Conservation (phyloP, 371 early-diverging fungal species). For the Parasitella parasitica region DNA sequence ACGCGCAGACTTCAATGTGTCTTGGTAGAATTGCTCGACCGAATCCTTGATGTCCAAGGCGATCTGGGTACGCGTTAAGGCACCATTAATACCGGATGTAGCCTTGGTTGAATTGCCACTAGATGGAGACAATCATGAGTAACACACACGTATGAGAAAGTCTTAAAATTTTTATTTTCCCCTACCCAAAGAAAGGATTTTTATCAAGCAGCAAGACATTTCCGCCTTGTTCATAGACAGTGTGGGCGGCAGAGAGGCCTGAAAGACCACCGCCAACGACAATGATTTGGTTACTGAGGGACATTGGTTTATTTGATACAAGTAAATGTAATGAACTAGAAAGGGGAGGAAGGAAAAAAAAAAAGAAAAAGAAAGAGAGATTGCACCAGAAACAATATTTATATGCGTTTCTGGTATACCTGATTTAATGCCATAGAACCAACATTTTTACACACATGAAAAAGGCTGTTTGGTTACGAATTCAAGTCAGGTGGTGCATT, state of each 20-base stretch:
- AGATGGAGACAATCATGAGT: background rate
- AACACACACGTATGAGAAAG: background rate
- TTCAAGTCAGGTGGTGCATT: constrained; percentile 17
- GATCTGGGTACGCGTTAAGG: constrained; percentile 80
- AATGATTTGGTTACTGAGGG: constrained; percentile 69
- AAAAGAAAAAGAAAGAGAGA: background rate
- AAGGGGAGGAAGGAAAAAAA: constrained; percentile 2
- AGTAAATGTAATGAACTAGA: background rate
- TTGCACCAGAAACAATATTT: background rate
- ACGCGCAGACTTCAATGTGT: constrained; percentile 86
- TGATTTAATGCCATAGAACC: background rate
- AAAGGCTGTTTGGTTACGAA: constrained; percentile 5
- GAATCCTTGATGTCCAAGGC: constrained; percentile 75
- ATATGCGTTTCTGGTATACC: background rate
- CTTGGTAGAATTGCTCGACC: constrained; percentile 84
- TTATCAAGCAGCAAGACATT: constrained; percentile 87
- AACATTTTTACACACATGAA: background rate
- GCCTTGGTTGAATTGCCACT: constrained; percentile 94
- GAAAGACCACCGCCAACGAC: constrained; percentile 92
- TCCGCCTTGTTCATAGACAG: constrained; percentile 82
- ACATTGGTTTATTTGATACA: constrained; percentile 9
- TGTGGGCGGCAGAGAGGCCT: constrained; percentile 88
- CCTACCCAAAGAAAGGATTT: constrained; percentile 83
- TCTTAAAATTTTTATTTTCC: background rate
- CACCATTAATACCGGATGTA: constrained; percentile 97